These are phyloP conservation scores for Shiraia sp. DNA, from an alignment of 2,329 filamentous ascomycete species.

Conservation along the genomic window DNA sequence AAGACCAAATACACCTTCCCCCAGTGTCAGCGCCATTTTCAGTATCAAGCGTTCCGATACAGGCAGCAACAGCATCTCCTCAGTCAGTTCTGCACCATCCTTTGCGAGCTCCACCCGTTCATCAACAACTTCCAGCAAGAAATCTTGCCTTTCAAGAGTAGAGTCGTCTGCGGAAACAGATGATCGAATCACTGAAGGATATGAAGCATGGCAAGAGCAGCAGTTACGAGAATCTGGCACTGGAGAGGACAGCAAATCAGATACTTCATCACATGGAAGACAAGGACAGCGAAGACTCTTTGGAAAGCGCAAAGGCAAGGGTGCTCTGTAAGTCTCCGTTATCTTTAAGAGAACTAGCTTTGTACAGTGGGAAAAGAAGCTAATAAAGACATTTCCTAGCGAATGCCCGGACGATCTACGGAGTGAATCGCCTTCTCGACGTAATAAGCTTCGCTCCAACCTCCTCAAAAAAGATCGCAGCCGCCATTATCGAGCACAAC, in stretches of 20 bases:
- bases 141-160: constrained; percentile 7
- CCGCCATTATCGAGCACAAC: constrained; percentile 44
- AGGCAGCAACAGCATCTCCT: constrained; percentile 11
- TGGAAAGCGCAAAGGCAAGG: constrained; percentile 38
- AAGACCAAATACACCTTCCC: constrained; percentile 16
- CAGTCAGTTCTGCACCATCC: constrained; percentile 5
- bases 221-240: constrained; percentile 32
- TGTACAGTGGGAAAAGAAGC: neutral
- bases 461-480: constrained; percentile 38
- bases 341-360: too few species aligned
- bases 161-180: constrained; percentile 13
- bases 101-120: constrained; percentile 10
- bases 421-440: constrained; percentile 40
- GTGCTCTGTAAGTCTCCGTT: constrained; percentile 31
- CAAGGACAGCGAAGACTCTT: constrained; percentile 37
- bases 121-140: constrained; percentile 5
- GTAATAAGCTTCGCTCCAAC: constrained; percentile 41
- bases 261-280: constrained; percentile 41
- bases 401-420: constrained; percentile 43
- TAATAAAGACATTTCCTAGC: constrained; percentile 8
- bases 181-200: constrained; percentile 41
- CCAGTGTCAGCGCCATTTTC: constrained; percentile 9
- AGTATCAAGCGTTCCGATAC: constrained; percentile 9
- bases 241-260: constrained; percentile 36
- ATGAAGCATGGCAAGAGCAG: constrained; percentile 38